Evolutionary conservation across 2,329 filamentous ascomycete species (phyloP), one percentile per base, ranked within the genome.

Genomic region (Neofusicoccum ribis): DNA sequence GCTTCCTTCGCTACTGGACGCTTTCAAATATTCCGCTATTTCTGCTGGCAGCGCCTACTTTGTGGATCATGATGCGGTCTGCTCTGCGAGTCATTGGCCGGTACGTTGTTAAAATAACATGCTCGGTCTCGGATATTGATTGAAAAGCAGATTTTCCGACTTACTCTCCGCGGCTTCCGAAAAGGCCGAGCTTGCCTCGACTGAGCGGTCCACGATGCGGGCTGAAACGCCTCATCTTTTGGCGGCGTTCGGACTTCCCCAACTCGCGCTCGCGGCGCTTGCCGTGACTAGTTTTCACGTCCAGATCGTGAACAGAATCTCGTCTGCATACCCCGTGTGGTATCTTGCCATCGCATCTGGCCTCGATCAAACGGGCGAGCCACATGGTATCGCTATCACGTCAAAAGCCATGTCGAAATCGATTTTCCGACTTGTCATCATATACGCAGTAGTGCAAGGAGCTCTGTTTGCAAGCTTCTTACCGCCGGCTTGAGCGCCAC

Each of bases 1-100:
- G 95, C 0, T 90, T 96, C 70, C 84, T 98, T 60, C 86, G 86
- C 66, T 99, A 99, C 80, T 99, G 95, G 95, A 96, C 89, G 0
- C 68, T 89, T 0, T 87, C 89, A 5, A 97, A 99, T 73, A 74
- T 95, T 9, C 95, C 95, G 0, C 84, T 99, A 1, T 99, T 99
- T 78, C 72, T 93, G 23, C 84, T 99, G 11, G 93, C 93, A 1
- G 78, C 86, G 0, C 95, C 95, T 1, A 90, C 94, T 83, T 81
- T 97, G 59, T 80, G 80, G 41, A 75, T 97, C 8, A 78, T 96
- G 68, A 74, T 87, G 39, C 34, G 36, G 36, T 36, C 43, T 59
- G 61, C 43, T 41, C 44, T 36, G 17, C n/a, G 50, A 64, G 66
- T 63, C 46, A 31, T 31, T 44, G 41, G 17, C 5, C 23, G 44